Base-by-base conservation (phyloP, 768 basidiomycete species). In the Pleurotus eryngii region DNA sequence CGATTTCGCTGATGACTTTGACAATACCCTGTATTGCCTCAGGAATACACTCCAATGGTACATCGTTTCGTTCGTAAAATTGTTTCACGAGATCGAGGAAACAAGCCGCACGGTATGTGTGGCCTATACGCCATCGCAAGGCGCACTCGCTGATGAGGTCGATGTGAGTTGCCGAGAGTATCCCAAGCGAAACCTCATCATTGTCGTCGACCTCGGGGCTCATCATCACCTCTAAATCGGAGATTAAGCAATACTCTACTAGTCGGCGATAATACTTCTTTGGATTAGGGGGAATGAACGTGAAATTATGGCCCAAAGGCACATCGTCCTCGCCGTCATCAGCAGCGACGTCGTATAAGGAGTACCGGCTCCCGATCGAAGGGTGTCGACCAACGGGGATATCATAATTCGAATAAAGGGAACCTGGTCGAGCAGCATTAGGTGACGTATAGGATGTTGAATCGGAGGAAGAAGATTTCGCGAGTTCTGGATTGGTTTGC, bases 131-230 rank as follows among this genome's bases (percentile, higher is more conserved):
- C 97, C 97, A 98, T 42, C 93, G 81, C 58, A 90, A 63, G 2
- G 92, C 92, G 63, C 93, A 95, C 63, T 95, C 91, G 57, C 87
- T 88, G 62, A 98, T 81, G 38, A 99, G 75, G 57, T 90, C 89
- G 42, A 92, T 77, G 67, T 98, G 92, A 9, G 81, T 68, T 1
- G 81, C 67, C 3, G 92, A 92, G 15, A 99, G 73, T 57, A 99
- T 98, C 5, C 92, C 91, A 38, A 98, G 75, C 0, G 95, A 92
- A 14, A 99, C 96, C 74, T 98, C 95, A 62, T 98, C 92, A 63
- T 92, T 90, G 63, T 94, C 92, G 46, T 93, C 89, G n/a, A 98
- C 87, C 57, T 90, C 89, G 4, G 92, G 89, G 46, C 89, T 89
- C 49, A 89, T 79, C 90, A 99, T 93, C 38, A 86, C 82, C 66